Percentiles rank a stretch among this genome's conserved stretches.
Evolutionary conservation across 352 stramenopile species (phyloP).

Genomic region (Pythium oligandrum): DNA sequence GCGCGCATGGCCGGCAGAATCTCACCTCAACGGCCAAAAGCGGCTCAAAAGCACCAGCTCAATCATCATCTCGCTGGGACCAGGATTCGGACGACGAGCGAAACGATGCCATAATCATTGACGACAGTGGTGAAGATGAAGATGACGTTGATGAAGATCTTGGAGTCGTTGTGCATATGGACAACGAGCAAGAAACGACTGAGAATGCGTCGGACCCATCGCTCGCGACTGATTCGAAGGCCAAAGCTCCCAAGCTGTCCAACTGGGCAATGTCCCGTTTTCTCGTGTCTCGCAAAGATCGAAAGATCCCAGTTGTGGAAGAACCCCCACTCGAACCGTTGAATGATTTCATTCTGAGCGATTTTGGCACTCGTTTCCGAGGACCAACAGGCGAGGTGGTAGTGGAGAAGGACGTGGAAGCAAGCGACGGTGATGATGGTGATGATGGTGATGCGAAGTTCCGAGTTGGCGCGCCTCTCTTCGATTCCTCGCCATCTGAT

Average conservation of each 20-base stretch:
- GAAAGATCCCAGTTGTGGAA: slow-evolving; percentile 45
- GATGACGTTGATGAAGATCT: slow-evolving; percentile 45
- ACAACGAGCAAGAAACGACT: slow-evolving; percentile 7
- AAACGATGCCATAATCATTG: background rate
- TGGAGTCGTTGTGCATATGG: slow-evolving; percentile 20
- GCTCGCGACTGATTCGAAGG: background rate
- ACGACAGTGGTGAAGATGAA: slow-evolving; percentile 6
- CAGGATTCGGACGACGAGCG: slow-evolving; percentile 26
- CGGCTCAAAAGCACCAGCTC: background rate
- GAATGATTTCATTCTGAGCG: slow-evolving; percentile 82
- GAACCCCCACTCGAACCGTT: slow-evolving; percentile 67
- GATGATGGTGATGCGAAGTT: slow-evolving; percentile 24
- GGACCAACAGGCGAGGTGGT: slow-evolving; percentile 39
- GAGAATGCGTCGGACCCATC: background rate
- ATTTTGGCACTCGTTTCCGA: slow-evolving; percentile 72
- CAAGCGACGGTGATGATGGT: slow-evolving; percentile 22
- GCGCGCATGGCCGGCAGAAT: slow-evolving; percentile 38
- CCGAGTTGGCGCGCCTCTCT: slow-evolving; percentile 51
- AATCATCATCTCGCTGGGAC: slow-evolving; percentile 44
- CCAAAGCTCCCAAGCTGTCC: slow-evolving; percentile 42
- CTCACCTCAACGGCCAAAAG: slow-evolving; percentile 6
- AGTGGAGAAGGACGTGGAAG: slow-evolving; percentile 38
- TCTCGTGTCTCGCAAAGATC: slow-evolving; percentile 47
- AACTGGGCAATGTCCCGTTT: slow-evolving; percentile 74
- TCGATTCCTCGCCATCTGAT: slow-evolving; percentile 8